Evolutionary conservation across 1,284 basidiomycete genomes (phyloP).

Genomic region (Agaricales sp.): DNA sequence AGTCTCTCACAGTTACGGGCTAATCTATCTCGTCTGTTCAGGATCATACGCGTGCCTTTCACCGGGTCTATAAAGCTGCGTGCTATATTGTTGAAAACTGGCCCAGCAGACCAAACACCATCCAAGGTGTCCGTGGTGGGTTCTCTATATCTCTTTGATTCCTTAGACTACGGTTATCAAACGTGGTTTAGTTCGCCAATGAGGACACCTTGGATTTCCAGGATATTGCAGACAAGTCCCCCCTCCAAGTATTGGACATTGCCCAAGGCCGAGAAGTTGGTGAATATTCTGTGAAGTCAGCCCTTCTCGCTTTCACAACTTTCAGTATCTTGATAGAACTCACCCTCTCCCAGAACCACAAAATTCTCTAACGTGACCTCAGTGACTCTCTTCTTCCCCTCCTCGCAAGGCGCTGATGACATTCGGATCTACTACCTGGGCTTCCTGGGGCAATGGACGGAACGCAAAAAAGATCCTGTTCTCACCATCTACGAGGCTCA

Average conservation of each 20-base stretch:
- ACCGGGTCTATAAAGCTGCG: constrained; percentile 71
- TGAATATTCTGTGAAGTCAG: constrained; percentile 63
- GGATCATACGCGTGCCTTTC: constrained; percentile 73
- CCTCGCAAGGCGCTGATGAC: constrained; percentile 62
- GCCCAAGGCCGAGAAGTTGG: constrained; percentile 61
- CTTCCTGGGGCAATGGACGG: constrained; percentile 69
- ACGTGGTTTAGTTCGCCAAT: constrained; percentile 50
- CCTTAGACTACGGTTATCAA: not conserved
- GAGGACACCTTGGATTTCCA: constrained; percentile 65
- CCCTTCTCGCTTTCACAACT: constrained; percentile 7
- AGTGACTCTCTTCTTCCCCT: constrained; percentile 65
- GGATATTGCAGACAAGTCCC: constrained; percentile 47
- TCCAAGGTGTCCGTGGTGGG: constrained; percentile 53
- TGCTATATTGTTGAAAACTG: constrained; percentile 63
- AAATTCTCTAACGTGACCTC: constrained; percentile 70
- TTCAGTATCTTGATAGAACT: not conserved
- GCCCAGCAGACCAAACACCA: constrained; percentile 64
- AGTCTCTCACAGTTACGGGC: constrained; percentile 2
- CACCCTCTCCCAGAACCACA: constrained; percentile 44
- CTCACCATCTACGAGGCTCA: constrained; percentile 74
- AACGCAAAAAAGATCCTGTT: constrained; percentile 61
- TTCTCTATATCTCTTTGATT: no score
- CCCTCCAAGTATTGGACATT: constrained; percentile 61
- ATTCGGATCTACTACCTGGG: constrained; percentile 67
- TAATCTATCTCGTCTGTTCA: constrained; percentile 18